A percentile compares a stretch with the other conserved stretches of the same genome.
Evolutionary conservation across 192 early-diverging fungal genomes (phyloP).

Genomic region (Backusella macrospora): DNA sequence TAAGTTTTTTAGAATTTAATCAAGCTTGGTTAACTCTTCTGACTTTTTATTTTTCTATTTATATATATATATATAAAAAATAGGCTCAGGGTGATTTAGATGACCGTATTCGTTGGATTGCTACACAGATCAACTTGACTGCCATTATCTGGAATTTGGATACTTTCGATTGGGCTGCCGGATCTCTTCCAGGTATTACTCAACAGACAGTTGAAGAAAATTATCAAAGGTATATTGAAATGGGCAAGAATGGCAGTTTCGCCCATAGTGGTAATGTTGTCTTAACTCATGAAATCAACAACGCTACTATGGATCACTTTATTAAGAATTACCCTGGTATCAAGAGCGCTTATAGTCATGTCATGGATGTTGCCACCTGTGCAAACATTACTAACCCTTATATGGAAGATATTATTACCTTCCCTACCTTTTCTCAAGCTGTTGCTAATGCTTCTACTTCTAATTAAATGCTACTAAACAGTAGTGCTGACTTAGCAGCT

Average conservation of each 20-base stretch:
- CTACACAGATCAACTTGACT: slow-evolving; percentile 48
- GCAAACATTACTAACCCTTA: slow-evolving; percentile 33
- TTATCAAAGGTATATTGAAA: slow-evolving; percentile 27
- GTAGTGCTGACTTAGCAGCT: background rate
- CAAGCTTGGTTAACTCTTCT: background rate
- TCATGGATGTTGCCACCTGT: slow-evolving; percentile 38
- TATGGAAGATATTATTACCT: slow-evolving; percentile 23
- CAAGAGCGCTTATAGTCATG: slow-evolving; percentile 29
- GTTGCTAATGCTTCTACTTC: background rate
- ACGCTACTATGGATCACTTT: slow-evolving; percentile 28
- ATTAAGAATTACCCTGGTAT: slow-evolving; percentile 26
- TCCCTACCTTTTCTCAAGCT: slow-evolving; percentile 18
- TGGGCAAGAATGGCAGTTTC: slow-evolving; percentile 33
- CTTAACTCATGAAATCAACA: slow-evolving; percentile 37
- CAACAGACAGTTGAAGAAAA: slow-evolving; percentile 29
- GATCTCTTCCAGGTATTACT: slow-evolving; percentile 20
- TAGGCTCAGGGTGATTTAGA: slow-evolving; percentile 48
- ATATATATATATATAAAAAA: background rate
- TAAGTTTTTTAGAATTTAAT: slow-evolving; percentile 34
- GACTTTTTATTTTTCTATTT: background rate
- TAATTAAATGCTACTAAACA: background rate
- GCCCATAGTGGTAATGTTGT: slow-evolving; percentile 33
- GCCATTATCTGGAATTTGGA: slow-evolving; percentile 57
- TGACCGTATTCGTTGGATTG: slow-evolving; percentile 52
- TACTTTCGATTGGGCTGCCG: slow-evolving; percentile 49